These are phyloP conservation scores for Oryza longistaminata DNA, from an alignment of 176 grass and related monocot species.

Conservation along the genomic window DNA sequence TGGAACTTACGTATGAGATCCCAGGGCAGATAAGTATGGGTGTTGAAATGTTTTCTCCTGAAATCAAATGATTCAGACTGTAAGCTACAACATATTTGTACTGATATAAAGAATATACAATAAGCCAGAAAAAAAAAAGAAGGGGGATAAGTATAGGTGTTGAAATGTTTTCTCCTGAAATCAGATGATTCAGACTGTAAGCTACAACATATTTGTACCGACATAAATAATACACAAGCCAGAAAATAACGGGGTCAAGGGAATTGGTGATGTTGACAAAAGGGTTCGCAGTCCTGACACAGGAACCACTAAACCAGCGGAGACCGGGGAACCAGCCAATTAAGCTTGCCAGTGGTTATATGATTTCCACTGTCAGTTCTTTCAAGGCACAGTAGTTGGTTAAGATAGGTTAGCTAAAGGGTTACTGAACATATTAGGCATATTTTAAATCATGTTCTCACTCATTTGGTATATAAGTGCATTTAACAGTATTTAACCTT, in stretches of 20 bases:
- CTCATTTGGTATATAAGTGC: no score
- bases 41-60: slow-evolving; percentile 99
- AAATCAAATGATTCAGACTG: slow-evolving; percentile 29
- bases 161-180: slow-evolving; percentile 97
- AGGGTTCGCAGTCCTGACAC: not conserved
- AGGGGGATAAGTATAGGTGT: no score
- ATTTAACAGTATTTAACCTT: no score
- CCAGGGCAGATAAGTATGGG: slow-evolving; percentile 81
- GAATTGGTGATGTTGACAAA: not conserved
- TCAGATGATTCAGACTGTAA: slow-evolving; percentile 17
- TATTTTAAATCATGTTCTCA: no score
- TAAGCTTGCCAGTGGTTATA: not conserved
- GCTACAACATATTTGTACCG: not conserved
- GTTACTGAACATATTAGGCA: no score
- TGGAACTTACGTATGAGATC: slow-evolving; percentile 87
- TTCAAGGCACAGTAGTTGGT: not conserved
- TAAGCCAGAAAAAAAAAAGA: not conserved
- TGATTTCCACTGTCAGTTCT: not conserved
- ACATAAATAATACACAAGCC: slow-evolving; percentile 7
- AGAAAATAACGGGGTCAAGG: not conserved
- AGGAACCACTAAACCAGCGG: not conserved
- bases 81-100: not conserved
- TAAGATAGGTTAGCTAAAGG: not conserved
- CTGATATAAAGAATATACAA: not conserved
- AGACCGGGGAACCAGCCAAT: not conserved